A percentile compares a stretch with the other conserved stretches of the same genome.
These are phyloP conservation scores for Trichosporon coremiiforme DNA, from an alignment of 1,284 basidiomycete genomes.

Conservation along the genomic window DNA sequence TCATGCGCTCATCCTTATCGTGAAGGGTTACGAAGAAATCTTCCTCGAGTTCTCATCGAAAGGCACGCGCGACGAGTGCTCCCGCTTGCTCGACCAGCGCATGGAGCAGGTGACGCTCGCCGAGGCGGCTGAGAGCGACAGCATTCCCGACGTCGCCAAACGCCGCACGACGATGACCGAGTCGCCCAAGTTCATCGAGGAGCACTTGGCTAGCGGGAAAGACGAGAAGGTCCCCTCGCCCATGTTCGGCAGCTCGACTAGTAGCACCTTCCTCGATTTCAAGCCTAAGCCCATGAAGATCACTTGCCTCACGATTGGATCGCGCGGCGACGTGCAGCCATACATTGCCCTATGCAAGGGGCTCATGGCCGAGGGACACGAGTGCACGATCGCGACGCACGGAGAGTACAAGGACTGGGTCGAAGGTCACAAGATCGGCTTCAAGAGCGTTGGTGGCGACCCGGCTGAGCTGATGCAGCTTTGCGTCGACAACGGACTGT, in stretches of 20 bases:
- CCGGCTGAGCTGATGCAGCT: conserved; percentile 67
- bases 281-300: conserved; percentile 83
- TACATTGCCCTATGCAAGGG: conserved; percentile 65
- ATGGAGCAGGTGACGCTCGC: conserved; percentile 63
- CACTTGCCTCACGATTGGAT: conserved; percentile 87
- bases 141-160: background rate
- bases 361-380: conserved; percentile 63
- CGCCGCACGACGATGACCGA: background rate
- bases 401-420: conserved; percentile 66
- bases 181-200: conserved; percentile 14
- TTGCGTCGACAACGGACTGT: conserved; percentile 94
- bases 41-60: conserved; percentile 89
- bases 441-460: conserved; percentile 81
- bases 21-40: conserved; percentile 93
- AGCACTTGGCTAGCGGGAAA: conserved; percentile 28
- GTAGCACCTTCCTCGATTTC: conserved; percentile 90
- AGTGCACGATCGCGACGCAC: conserved; percentile 64
- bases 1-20: conserved; percentile 82
- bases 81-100: conserved; percentile 72
- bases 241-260: conserved; percentile 84
- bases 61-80: conserved; percentile 75
- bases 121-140: background rate
- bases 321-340: conserved; percentile 60
- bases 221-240: conserved; percentile 50
- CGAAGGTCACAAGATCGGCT: conserved; percentile 84